phyloP scores from a whole-genome alignment of 768 basidiomycete genomes.

The Psilocybe azurescens region DNA sequence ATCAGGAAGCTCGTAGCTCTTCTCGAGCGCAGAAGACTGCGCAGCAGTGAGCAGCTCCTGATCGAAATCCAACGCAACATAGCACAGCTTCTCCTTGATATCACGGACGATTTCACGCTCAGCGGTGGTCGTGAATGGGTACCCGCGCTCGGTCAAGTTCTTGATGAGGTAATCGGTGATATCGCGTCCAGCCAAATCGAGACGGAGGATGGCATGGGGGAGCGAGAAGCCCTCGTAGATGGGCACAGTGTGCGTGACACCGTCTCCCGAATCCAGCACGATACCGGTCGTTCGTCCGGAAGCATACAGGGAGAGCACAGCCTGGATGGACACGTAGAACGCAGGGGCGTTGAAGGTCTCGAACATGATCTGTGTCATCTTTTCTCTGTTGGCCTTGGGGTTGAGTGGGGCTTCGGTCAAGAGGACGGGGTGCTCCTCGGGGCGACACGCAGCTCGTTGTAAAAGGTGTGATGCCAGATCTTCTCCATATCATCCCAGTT shows the following conservation, averaged over 20 bases:
- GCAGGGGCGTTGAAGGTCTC: too few species aligned
- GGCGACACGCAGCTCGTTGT: too few species aligned
- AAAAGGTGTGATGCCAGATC: constrained; percentile 99
- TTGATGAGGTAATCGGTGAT: constrained; percentile 86
- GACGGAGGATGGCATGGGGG: constrained; percentile 91
- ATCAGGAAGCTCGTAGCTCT: constrained; percentile 91
- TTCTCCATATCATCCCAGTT: constrained; percentile 99
- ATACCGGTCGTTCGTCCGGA: constrained; percentile 96
- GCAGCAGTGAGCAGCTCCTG: constrained; percentile 92
- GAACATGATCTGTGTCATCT: too few species aligned
- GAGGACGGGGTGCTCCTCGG: too few species aligned
- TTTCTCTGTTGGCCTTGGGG: too few species aligned
- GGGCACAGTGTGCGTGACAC: constrained; percentile 95
- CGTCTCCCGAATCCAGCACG: constrained; percentile 95
- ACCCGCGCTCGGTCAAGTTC: constrained; percentile 89
- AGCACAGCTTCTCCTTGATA: constrained; percentile 97
- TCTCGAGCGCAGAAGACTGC: constrained; percentile 88
- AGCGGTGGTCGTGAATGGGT: constrained; percentile 94
- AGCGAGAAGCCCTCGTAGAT: constrained; percentile 95
- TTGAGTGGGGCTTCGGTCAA: too few species aligned
- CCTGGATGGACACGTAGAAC: constrained; percentile 92
- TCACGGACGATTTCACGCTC: constrained; percentile 95
- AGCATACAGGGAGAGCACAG: constrained; percentile 89
- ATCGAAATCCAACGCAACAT: constrained; percentile 94
- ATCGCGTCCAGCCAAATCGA: constrained; percentile 93